A percentile compares a stretch with the other conserved stretches of the same genome.
Evolutionary conservation across 257 asterid genomes (phyloP).

Genomic region (Solanum paucissectum): DNA sequence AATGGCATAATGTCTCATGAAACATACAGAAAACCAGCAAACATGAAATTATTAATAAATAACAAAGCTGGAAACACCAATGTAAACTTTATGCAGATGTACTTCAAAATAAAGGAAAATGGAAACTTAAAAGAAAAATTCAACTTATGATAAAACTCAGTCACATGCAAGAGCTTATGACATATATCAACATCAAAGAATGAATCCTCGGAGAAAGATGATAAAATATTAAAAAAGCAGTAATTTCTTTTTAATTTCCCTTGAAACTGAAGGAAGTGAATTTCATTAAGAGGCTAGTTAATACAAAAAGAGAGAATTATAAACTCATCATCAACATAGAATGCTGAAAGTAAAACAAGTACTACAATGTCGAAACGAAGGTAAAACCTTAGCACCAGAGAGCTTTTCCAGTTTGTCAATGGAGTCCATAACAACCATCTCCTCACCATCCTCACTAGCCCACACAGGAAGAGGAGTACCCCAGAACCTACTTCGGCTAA

Average conservation of each 20-base stretch:
- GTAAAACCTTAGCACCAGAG: slow-evolving; percentile 54
- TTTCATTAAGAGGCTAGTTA: not conserved
- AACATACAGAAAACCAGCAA: not conserved
- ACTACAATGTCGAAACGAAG: not conserved
- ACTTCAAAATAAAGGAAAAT: not conserved
- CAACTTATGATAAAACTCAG: not conserved
- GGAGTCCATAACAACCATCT: slow-evolving; percentile 81
- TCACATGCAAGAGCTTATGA: not conserved
- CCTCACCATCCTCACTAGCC: slow-evolving; percentile 87
- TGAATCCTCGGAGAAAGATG: not conserved
- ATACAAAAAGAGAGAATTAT: not conserved
- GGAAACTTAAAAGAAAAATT: not conserved
- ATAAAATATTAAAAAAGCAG: not conserved
- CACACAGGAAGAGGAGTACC: slow-evolving; percentile 98
- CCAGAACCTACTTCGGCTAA: slow-evolving; percentile 99
- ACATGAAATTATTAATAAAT: not conserved
- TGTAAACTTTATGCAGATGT: not conserved
- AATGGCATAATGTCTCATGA: not conserved
- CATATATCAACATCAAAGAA: not conserved
- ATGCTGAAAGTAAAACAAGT: not conserved
- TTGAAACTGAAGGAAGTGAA: not conserved
- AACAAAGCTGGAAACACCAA: not conserved
- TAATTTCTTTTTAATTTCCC: not conserved
- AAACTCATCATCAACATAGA: not conserved
- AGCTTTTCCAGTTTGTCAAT: slow-evolving; percentile 71